Evolutionary conservation across 768 basidiomycete species (phyloP).

Genomic region (Leucogyrophana mollusca): DNA sequence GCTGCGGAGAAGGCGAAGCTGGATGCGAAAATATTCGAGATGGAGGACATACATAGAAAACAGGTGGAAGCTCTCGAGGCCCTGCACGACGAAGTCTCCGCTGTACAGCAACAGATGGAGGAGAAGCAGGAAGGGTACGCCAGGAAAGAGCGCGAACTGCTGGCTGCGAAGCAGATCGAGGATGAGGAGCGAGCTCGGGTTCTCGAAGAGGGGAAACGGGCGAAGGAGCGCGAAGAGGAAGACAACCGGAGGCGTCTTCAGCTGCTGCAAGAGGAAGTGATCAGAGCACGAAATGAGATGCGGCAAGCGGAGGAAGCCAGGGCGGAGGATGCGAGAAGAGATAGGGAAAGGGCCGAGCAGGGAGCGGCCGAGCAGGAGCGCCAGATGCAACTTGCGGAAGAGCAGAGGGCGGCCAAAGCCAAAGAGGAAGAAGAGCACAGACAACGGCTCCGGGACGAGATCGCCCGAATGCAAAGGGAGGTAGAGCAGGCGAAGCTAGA

Average conservation of each 20-base stretch:
- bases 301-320: slow-evolving; percentile 21
- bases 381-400: slow-evolving; percentile 20
- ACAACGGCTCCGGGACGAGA: slow-evolving; percentile 26
- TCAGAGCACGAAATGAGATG: slow-evolving; percentile 20
- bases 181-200: slow-evolving; percentile 26
- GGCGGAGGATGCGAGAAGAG: slow-evolving; percentile 20
- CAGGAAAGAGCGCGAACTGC: slow-evolving; percentile 25
- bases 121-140: slow-evolving; percentile 24
- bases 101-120: slow-evolving; percentile 2
- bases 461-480: slow-evolving; percentile 23
- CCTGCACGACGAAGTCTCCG: not conserved
- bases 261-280: slow-evolving; percentile 24
- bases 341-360: slow-evolving; percentile 28
- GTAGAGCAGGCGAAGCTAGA: slow-evolving; percentile 22
- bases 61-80: slow-evolving; percentile 1
- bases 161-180: slow-evolving; percentile 21
- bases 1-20: slow-evolving; percentile 2
- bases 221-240: slow-evolving; percentile 24
- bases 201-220: slow-evolving; percentile 30
- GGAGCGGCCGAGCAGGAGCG: slow-evolving; percentile 27
- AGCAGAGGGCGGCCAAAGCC: slow-evolving; percentile 21
- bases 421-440: slow-evolving; percentile 27
- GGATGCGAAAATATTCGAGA: not conserved
- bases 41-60: slow-evolving; percentile 3
- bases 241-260: slow-evolving; percentile 29